Evolutionary conservation across 2,329 filamentous ascomycete genomes (phyloP).

Genomic region (Colletotrichum abscissum): DNA sequence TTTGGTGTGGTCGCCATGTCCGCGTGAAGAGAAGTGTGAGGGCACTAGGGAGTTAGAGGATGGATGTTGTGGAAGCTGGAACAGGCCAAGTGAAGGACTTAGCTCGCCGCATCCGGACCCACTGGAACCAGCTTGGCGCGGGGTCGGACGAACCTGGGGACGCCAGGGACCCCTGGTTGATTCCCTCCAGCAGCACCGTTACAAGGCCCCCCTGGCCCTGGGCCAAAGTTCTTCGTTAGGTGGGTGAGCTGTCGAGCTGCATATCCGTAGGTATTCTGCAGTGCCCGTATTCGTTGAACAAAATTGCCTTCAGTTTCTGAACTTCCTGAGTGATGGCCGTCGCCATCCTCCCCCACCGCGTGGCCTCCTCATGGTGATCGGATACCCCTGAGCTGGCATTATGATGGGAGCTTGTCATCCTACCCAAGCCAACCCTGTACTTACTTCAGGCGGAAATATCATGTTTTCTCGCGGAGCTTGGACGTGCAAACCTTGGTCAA

Average conservation of each 20-base stretch:
- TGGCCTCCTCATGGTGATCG: neutral
- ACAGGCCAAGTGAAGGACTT: constrained; percentile 25
- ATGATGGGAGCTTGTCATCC: neutral
- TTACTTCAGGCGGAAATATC: neutral
- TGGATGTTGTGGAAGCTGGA: constrained; percentile 7
- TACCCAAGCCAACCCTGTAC: neutral
- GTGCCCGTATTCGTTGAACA: neutral
- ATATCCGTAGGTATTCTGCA: neutral
- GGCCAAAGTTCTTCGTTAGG: neutral
- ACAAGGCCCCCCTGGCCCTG: constrained; percentile 13
- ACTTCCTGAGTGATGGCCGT: neutral
- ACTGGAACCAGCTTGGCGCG: constrained; percentile 29
- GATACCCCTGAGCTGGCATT: neutral
- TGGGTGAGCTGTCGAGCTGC: neutral
- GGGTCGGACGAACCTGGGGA: constrained; percentile 34
- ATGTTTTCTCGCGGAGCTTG: neutral
- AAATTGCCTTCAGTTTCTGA: neutral
- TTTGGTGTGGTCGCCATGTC: constrained; percentile 17
- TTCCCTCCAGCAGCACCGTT: neutral
- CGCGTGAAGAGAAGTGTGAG: neutral
- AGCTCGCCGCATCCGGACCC: constrained; percentile 13
- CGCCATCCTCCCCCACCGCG: neutral
- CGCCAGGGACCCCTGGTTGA: constrained; percentile 5
- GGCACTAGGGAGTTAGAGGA: neutral
- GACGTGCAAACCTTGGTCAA: neutral